Evolutionary conservation across 2,329 filamentous ascomycete species (phyloP).

Genomic region (Coleophoma crateriformis): DNA sequence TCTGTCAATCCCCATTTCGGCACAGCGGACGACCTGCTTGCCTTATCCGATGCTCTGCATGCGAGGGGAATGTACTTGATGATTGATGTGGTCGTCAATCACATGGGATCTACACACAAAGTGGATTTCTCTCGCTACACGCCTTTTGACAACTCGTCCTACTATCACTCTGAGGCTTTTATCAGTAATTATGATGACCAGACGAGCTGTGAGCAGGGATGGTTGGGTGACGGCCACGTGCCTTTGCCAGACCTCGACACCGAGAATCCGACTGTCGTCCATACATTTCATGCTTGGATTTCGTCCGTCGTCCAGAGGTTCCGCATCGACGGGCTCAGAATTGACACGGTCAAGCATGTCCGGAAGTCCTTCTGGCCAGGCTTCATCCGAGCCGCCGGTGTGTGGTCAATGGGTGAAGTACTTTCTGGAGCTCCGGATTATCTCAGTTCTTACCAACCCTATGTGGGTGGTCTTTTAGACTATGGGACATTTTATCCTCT

Average conservation of each 20-base stretch:
- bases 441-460: constrained; percentile 35
- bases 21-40: constrained; percentile 36
- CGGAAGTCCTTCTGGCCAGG: constrained; percentile 44
- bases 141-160: constrained; percentile 21
- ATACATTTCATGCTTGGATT: constrained; percentile 33
- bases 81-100: constrained; percentile 42
- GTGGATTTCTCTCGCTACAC: constrained; percentile 27
- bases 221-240: constrained; percentile 36
- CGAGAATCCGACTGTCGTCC: constrained; percentile 29
- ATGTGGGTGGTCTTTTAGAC: constrained; percentile 53
- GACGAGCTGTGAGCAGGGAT: constrained; percentile 32
- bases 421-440: constrained; percentile 36
- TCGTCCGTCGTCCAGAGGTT: constrained; percentile 34
- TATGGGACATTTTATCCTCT: constrained; percentile 37
- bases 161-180: constrained; percentile 4
- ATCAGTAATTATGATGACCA: constrained; percentile 24
- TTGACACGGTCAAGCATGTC: constrained; percentile 41
- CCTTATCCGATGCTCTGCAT: constrained; percentile 35
- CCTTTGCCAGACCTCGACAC: constrained; percentile 36
- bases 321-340: constrained; percentile 38
- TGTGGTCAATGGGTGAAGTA: constrained; percentile 56
- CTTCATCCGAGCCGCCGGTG: constrained; percentile 46
- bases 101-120: constrained; percentile 34
- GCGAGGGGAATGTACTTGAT: constrained; percentile 39
- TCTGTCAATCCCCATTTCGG: constrained; percentile 40